Conservation (phyloP, 768 basidiomycete genomes). For the Tricholoma sp. region DNA sequence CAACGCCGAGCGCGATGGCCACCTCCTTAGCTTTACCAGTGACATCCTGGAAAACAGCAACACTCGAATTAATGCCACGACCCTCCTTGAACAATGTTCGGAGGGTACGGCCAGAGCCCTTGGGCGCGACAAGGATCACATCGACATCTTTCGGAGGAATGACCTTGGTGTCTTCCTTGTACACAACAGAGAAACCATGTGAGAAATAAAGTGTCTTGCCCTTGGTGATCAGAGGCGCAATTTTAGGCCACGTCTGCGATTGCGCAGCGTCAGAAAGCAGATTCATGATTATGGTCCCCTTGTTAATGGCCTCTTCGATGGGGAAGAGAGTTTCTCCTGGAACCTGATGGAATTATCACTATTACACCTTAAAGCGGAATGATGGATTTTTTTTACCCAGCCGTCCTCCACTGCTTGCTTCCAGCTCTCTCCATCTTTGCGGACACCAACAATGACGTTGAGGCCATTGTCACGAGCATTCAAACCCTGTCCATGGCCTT, state of each 20-base stretch:
- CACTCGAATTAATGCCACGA: slow-evolving; percentile 92
- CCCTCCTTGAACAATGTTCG: slow-evolving; percentile 99
- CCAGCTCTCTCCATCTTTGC: slow-evolving; percentile 96
- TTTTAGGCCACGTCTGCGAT: slow-evolving; percentile 85
- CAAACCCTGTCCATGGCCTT: slow-evolving; percentile 97
- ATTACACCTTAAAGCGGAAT: neutral
- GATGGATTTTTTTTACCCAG: slow-evolving; percentile 54
- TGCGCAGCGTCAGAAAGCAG: slow-evolving; percentile 99
- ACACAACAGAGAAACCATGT: slow-evolving; percentile 98
- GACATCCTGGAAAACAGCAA: slow-evolving; percentile 97
- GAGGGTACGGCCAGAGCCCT: slow-evolving; percentile 98
- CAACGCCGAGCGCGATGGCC: slow-evolving; percentile 92
- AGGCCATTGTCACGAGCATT: slow-evolving; percentile 99
- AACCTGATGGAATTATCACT: slow-evolving; percentile 42
- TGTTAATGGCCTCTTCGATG: slow-evolving; percentile 95
- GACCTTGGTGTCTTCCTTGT: slow-evolving; percentile 95
- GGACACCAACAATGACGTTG: slow-evolving; percentile 98
- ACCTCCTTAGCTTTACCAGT: slow-evolving; percentile 98
- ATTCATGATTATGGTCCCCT: slow-evolving; percentile 99
- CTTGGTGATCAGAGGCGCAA: slow-evolving; percentile 96
- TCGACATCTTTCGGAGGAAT: slow-evolving; percentile 90
- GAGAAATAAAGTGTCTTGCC: slow-evolving; percentile 99
- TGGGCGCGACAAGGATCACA: slow-evolving; percentile 98
- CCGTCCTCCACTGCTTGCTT: slow-evolving; percentile 92
- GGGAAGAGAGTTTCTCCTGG: slow-evolving; percentile 97